A percentile compares a stretch with the other conserved stretches of the same genome.
Conservation (phyloP, 2,329 filamentous ascomycete species). For the Diaporthe caulivora region DNA sequence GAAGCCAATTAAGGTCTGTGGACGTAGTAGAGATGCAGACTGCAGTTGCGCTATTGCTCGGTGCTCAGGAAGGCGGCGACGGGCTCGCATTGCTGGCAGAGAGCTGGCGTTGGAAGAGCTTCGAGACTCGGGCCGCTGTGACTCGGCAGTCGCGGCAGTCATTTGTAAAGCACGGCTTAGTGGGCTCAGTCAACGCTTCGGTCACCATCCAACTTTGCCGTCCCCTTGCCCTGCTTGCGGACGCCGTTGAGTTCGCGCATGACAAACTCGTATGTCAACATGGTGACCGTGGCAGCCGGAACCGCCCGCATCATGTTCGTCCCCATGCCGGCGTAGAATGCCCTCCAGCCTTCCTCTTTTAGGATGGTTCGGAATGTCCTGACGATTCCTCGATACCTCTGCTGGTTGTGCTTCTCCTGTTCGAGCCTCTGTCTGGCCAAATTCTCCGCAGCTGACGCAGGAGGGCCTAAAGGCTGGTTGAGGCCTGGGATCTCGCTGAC, state of each 20-base stretch:
- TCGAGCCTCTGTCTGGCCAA: conserved; percentile 41
- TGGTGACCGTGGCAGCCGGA: conserved; percentile 94
- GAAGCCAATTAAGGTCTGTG: not conserved
- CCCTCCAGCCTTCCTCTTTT: conserved; percentile 91
- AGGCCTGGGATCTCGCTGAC: conserved; percentile 59
- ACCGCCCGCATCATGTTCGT: conserved; percentile 98
- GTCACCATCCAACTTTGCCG: conserved; percentile 41
- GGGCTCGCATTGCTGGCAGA: not conserved
- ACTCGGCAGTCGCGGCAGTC: not conserved
- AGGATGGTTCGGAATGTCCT: conserved; percentile 88
- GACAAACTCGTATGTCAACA: conserved; percentile 93
- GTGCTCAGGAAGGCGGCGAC: not conserved
- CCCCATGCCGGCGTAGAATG: conserved; percentile 97
- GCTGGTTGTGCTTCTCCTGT: conserved; percentile 48
- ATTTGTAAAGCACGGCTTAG: not conserved
- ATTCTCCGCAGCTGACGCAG: conserved; percentile 58
- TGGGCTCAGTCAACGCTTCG: conserved; percentile 31
- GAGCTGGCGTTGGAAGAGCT: not conserved
- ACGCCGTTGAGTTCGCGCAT: conserved; percentile 65
- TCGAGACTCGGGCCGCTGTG: not conserved
- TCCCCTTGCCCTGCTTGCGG: conserved; percentile 54
- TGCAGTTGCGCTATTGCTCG: not conserved
- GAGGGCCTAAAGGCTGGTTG: conserved; percentile 46
- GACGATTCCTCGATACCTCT: conserved; percentile 82
- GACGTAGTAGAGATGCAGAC: not conserved